These are phyloP conservation scores for Rhazya stricta DNA, from an alignment of 257 asterid genomes.

Conservation along the genomic window DNA sequence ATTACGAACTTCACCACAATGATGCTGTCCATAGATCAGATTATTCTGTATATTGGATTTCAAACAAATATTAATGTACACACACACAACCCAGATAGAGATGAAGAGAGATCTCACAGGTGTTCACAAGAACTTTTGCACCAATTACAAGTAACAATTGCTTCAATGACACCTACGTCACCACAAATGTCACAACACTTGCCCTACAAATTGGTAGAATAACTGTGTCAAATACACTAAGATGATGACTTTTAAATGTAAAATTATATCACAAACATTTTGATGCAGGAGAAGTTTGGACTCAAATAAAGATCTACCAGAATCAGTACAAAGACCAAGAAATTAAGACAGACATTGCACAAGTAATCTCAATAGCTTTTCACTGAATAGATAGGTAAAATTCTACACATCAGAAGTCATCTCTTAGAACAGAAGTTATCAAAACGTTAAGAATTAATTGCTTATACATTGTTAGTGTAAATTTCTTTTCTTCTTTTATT, in stretches of 20 bases:
- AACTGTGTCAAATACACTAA: neutral
- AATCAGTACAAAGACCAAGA: neutral
- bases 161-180: constrained; percentile 36
- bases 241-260: neutral
- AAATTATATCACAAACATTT: neutral
- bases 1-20: no score
- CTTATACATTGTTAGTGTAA: neutral
- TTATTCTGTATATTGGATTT: no score
- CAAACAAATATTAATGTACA: constrained; percentile 11
- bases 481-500: no score
- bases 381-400: neutral
- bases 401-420: neutral
- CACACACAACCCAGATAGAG: constrained; percentile 1
- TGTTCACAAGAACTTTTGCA: constrained; percentile 53
- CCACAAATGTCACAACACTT: constrained; percentile 58
- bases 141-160: constrained; percentile 38
- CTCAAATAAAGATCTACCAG: neutral
- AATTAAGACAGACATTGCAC: neutral
- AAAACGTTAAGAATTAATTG: neutral
- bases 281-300: neutral
- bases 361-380: neutral
- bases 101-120: constrained; percentile 38
- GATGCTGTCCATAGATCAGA: no score
- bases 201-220: constrained; percentile 39
- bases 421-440: no score